Conservation (phyloP, 2,329 filamentous ascomycete genomes). For the Fusarium buharicum region DNA sequence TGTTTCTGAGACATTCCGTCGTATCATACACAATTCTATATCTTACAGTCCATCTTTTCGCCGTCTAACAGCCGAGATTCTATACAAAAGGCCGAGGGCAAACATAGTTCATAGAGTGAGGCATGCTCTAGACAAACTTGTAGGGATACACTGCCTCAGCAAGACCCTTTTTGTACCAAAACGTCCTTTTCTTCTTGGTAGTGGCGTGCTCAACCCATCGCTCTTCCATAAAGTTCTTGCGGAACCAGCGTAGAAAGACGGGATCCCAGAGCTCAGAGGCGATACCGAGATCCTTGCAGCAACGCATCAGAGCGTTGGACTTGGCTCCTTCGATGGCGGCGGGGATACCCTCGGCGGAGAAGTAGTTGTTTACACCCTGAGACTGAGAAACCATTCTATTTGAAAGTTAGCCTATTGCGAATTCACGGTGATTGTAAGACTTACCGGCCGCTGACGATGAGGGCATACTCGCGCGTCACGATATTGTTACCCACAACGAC, state of each 20-base stretch:
- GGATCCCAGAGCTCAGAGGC: constrained; percentile 98
- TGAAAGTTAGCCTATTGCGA: not conserved
- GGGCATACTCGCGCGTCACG: constrained; percentile 90
- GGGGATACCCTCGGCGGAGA: constrained; percentile 87
- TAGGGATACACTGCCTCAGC: constrained; percentile 75
- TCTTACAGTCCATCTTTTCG: constrained; percentile 20
- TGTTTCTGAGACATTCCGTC: constrained; percentile 11
- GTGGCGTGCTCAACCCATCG: constrained; percentile 87
- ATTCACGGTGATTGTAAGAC: constrained; percentile 40
- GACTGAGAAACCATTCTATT: constrained; percentile 87
- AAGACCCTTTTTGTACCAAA: constrained; percentile 83
- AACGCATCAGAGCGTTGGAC: constrained; percentile 96
- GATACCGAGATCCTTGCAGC: constrained; percentile 97
- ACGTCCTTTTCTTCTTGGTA: constrained; percentile 89
- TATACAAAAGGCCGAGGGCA: constrained; percentile 8
- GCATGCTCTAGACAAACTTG: constrained; percentile 50
- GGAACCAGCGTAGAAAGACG: constrained; percentile 85
- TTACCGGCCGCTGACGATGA: constrained; percentile 88
- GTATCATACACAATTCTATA: constrained; percentile 10
- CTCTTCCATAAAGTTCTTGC: constrained; percentile 78
- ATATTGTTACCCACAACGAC: constrained; percentile 83
- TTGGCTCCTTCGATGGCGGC: constrained; percentile 97
- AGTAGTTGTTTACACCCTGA: constrained; percentile 94
- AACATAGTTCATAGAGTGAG: not conserved
- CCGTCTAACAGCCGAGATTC: not conserved